These are phyloP conservation scores for Penicillium cosmopolitanum DNA, from an alignment of 495 filamentous ascomycete genomes.

Conservation along the genomic window DNA sequence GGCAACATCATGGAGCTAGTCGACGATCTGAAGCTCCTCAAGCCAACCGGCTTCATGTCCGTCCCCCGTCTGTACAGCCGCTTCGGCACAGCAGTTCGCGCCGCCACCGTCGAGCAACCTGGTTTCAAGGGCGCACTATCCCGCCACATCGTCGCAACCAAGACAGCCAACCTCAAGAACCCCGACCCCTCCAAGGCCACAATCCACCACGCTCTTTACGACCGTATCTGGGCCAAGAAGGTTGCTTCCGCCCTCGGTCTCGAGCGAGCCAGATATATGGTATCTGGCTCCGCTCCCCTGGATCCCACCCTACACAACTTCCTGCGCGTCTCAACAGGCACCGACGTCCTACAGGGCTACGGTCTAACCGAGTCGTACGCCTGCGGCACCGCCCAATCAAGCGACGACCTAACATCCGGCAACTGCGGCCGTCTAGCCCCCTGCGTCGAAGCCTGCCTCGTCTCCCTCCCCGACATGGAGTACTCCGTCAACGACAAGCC, in stretches of 20 bases:
- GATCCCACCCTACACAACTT: conserved; percentile 88
- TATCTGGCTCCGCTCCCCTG: conserved; percentile 88
- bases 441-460: conserved; percentile 74
- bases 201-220: conserved; percentile 84
- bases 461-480: conserved; percentile 92
- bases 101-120: conserved; percentile 73
- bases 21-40: conserved; percentile 87
- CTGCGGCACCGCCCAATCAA: conserved; percentile 66
- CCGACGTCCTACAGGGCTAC: conserved; percentile 86
- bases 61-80: conserved; percentile 92
- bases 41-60: conserved; percentile 81
- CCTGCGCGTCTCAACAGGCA: conserved; percentile 79
- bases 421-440: conserved; percentile 76
- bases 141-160: conserved; percentile 75
- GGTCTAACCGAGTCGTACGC: conserved; percentile 97
- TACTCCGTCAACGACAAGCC: conserved; percentile 91
- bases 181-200: conserved; percentile 68
- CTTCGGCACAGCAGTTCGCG: conserved; percentile 81
- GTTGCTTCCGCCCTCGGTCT: conserved; percentile 81
- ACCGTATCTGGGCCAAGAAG: conserved; percentile 92
- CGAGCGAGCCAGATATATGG: conserved; percentile 71
- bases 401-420: conserved; percentile 70
- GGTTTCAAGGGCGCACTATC: conserved; percentile 85
- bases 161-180: conserved; percentile 76
- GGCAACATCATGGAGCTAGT: conserved; percentile 85